Conservation (phyloP, 2,329 filamentous ascomycete species). For the Monosporascus sp. region DNA sequence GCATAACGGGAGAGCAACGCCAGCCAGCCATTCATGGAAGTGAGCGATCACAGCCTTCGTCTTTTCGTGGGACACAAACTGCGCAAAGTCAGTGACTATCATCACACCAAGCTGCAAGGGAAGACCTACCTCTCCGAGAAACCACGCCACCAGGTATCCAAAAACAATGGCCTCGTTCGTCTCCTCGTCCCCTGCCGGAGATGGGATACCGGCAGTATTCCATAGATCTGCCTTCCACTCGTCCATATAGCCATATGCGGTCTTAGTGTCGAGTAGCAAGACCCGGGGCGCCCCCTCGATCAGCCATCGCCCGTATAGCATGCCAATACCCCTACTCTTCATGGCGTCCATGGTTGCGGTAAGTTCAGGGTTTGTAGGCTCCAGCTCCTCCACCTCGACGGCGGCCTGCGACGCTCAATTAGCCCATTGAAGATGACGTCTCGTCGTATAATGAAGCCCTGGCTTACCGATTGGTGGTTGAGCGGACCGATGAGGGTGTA, state of each 20-base stretch:
- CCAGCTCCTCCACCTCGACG: conserved; percentile 94
- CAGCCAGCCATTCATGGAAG: conserved; percentile 98
- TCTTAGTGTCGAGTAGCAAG: conserved; percentile 89
- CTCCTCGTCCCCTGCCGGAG: conserved; percentile 84
- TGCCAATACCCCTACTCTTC: conserved; percentile 83
- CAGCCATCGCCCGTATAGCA: conserved; percentile 92
- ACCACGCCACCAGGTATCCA: conserved; percentile 96
- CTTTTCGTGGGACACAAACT: conserved; percentile 94
- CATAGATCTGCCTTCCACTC: conserved; percentile 98
- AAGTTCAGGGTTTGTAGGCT: conserved; percentile 75
- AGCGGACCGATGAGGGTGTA: conserved; percentile 94
- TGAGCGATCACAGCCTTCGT: conserved; percentile 90
- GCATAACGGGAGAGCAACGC: conserved; percentile 84
- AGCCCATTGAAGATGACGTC: conserved; percentile 12
- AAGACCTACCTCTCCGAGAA: conserved; percentile 79
- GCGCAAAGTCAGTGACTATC: conserved; percentile 10
- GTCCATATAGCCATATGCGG: conserved; percentile 82
- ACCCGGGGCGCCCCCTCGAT: conserved; percentile 95
- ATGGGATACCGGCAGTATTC: conserved; percentile 90
- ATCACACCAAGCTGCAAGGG: background rate
- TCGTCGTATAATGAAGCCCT: conserved; percentile 4
- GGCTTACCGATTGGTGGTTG: conserved; percentile 78
- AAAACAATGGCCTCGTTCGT: conserved; percentile 98
- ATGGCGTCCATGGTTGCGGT: conserved; percentile 83
- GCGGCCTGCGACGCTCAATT: conserved; percentile 56